Conservation (phyloP, 2,329 filamentous ascomycete species). For the Elsinoe australis region DNA sequence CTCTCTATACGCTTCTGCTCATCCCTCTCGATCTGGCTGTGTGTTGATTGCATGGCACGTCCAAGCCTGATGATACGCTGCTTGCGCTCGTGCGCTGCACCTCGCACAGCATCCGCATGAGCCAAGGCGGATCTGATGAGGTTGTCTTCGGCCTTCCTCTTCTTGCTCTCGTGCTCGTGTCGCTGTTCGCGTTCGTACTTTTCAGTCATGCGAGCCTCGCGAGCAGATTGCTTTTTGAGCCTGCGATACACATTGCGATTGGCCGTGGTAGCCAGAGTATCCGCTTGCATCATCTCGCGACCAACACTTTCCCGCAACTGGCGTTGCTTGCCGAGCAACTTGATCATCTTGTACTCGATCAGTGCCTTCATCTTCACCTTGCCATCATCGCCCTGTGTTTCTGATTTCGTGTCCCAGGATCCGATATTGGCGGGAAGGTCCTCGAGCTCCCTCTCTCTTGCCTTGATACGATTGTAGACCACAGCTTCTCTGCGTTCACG, state of each 20-base stretch:
- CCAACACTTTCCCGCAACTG: constrained; percentile 79
- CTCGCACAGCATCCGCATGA: constrained; percentile 70
- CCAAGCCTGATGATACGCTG: constrained; percentile 78
- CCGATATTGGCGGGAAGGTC: constrained; percentile 76
- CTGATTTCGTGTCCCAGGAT: constrained; percentile 72
- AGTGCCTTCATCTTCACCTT: constrained; percentile 79
- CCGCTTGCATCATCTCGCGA: constrained; percentile 86
- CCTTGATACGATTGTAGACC: constrained; percentile 81
- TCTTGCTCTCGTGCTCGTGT: constrained; percentile 87
- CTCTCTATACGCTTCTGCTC: constrained; percentile 97
- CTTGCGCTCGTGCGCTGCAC: constrained; percentile 58
- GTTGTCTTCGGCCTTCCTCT: constrained; percentile 95
- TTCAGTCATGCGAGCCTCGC: constrained; percentile 94
- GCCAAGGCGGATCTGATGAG: constrained; percentile 80
- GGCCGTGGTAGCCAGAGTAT: constrained; percentile 94
- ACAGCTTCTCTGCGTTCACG: constrained; percentile 81
- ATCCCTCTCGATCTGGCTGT: constrained; percentile 96
- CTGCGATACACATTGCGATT: constrained; percentile 86
- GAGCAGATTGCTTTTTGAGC: constrained; percentile 93
- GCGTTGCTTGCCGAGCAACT: constrained; percentile 80
- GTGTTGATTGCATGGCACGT: constrained; percentile 78
- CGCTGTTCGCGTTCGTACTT: constrained; percentile 98
- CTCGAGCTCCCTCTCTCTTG: constrained; percentile 77
- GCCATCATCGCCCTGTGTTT: constrained; percentile 65
- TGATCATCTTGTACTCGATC: constrained; percentile 90